A percentile compares a stretch with the other conserved stretches of the same genome.
phyloP scores from a whole-genome alignment of 2,329 filamentous ascomycete genomes.

The Bipolaris bicolor region DNA sequence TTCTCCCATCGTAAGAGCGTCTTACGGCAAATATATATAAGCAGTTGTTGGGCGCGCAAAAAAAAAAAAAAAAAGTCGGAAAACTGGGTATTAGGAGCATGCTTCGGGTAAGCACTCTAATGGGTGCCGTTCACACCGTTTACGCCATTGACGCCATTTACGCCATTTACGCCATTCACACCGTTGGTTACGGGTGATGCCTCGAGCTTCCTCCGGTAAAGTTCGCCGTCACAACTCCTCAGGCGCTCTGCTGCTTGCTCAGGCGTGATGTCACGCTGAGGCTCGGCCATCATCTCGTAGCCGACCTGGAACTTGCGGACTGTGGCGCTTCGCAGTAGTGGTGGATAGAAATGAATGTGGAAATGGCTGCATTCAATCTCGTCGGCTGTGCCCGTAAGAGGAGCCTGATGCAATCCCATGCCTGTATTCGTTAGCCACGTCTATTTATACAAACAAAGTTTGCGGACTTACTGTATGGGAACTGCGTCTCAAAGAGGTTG shows the following conservation, averaged over 20 bases:
- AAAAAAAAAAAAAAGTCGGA: not conserved
- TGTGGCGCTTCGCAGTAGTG: constrained; percentile 86
- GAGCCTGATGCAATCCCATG: constrained; percentile 95
- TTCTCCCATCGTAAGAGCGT: constrained; percentile 2
- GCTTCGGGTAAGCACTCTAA: not conserved
- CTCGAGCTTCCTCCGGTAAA: constrained; percentile 73
- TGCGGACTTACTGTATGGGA: constrained; percentile 80
- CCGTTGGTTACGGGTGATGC: constrained; percentile 21
- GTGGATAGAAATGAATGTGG: constrained; percentile 98
- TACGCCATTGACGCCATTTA: constrained; percentile 15
- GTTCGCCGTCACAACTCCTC: constrained; percentile 74
- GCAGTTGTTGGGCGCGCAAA: not conserved
- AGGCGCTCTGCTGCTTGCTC: constrained; percentile 88
- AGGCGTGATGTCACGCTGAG: constrained; percentile 96
- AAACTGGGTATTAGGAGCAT: not conserved
- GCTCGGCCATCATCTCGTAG: constrained; percentile 95
- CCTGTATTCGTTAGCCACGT: constrained; percentile 53
- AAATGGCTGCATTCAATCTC: constrained; percentile 89
- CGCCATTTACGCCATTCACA: constrained; percentile 25
- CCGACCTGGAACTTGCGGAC: constrained; percentile 96
- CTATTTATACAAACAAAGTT: not conserved
- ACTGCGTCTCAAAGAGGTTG: constrained; percentile 95
- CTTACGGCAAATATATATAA: constrained; percentile 1
- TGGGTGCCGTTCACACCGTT: not conserved
- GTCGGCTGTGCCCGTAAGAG: constrained; percentile 78